Evolutionary conservation across 2,329 filamentous ascomycete species (phyloP).

Genomic region (Daldinia eschscholtzii): DNA sequence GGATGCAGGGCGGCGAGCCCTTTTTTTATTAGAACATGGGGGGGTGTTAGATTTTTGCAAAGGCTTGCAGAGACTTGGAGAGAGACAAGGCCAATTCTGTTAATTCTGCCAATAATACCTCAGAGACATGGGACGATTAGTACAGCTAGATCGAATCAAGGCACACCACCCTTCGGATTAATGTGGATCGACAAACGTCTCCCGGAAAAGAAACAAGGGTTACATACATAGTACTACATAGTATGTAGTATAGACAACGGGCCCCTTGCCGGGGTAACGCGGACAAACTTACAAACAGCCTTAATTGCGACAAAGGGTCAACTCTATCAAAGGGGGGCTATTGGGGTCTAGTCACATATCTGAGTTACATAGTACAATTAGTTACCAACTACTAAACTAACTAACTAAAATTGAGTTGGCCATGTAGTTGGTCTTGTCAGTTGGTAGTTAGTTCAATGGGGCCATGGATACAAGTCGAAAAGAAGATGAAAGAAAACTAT

Average conservation of each 20-base stretch:
- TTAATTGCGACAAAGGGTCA: slow-evolving; percentile 30
- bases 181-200: slow-evolving; percentile 47
- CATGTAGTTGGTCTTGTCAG: neutral
- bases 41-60: slow-evolving; percentile 21
- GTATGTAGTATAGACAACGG: slow-evolving; percentile 6
- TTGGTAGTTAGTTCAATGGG: neutral
- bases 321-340: slow-evolving; percentile 23
- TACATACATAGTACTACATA: no score
- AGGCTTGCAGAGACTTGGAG: neutral
- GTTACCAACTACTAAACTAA: no score
- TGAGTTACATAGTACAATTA: no score
- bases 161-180: slow-evolving; percentile 32
- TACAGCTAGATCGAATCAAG: slow-evolving; percentile 27
- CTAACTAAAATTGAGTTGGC: no score
- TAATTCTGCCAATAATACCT: slow-evolving; percentile 29
- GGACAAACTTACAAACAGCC: slow-evolving; percentile 16
- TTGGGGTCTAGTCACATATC: no score
- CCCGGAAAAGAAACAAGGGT: slow-evolving; percentile 38
- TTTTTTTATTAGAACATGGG: slow-evolving; percentile 44
- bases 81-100: neutral
- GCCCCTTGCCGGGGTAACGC: slow-evolving; percentile 24
- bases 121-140: slow-evolving; percentile 10
- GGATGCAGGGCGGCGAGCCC: slow-evolving; percentile 27
- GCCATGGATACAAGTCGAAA: slow-evolving; percentile 5
- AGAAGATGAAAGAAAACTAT: slow-evolving; percentile 4